Base-by-base conservation (phyloP, 345 rosid species). In the Eucalyptus shirleyi region DNA sequence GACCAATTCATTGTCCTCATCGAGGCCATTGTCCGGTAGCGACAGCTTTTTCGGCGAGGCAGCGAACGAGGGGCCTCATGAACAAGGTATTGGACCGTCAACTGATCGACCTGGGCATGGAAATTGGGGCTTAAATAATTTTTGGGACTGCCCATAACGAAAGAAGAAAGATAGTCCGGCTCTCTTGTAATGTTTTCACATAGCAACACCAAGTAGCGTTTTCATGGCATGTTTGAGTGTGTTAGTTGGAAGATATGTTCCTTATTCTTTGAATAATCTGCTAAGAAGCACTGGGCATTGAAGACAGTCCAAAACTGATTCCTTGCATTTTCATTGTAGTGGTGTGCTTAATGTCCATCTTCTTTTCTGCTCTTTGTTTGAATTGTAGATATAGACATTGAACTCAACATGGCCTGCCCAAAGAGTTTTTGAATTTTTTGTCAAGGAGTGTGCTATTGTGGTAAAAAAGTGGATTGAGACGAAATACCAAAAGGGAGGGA, bases 1-100 rank as follows among this genome's bases (percentile, higher is more conserved):
- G 45, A 93, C 95, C 45, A 94, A 92, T 15, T 93, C 98, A 8
- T 91, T 96, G 95, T 95, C 96, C 56, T 92, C 95, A 12, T 93
- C 98, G 28, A 89, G 95, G 92, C 95, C 95, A 37, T 91, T 97
- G 87, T 93, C 95, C 40, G 93, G 94, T 26, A 89, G 90, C 87
- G 93, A 93, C 81, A 90, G 93, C 88, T 95, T 92, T 91, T 91
- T 92, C 87, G 89, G 51, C 3, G 94, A 87, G 53, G 89, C 87
- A 88, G 45, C 47, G 47, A 88, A 89, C 87, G 92, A 93, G 86
- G 92, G 93, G 67, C 94, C 89, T 7, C 92, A 86, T 91, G 92
- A 91, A 88, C 95, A 72, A 60, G 95, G 98, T 95, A 92, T 47
- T 50, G 24, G 24, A 87, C 88, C 86, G 72, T 88, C 45, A 82